Percentiles rank a stretch among this genome's conserved stretches.
Evolutionary conservation across 345 rosid genomes (phyloP).

Genomic region (Erysimum cheiranthoides): DNA sequence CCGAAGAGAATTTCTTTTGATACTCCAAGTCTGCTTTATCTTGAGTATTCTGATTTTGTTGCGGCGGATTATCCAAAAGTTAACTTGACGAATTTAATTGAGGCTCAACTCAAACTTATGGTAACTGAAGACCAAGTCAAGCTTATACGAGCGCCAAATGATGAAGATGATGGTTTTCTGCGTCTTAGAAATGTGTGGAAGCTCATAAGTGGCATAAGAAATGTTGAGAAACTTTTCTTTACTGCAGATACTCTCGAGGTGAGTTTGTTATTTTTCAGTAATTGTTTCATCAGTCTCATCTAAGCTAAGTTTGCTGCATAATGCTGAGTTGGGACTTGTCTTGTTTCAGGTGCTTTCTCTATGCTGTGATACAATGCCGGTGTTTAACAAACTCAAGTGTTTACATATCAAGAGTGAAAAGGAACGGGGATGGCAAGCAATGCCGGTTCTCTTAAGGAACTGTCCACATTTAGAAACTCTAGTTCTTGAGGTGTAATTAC

Average conservation of each 20-base stretch:
- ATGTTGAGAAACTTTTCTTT: constrained; percentile 11
- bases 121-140: not conserved
- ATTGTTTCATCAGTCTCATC: not conserved
- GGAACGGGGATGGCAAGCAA: constrained; percentile 27
- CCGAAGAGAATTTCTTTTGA: constrained; percentile 10
- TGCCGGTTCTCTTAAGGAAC: constrained; percentile 8
- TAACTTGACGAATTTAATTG: constrained; percentile 9
- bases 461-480: constrained; percentile 22
- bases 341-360: constrained; percentile 18
- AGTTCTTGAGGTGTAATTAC: constrained; percentile 6
- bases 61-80: constrained; percentile 21
- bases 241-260: constrained; percentile 25
- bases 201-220: constrained; percentile 6
- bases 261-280: no score
- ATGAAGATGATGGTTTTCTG: not conserved
- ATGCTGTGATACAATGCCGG: not conserved
- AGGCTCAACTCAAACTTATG: not conserved
- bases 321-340: not conserved
- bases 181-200: constrained; percentile 16
- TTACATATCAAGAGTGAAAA: not conserved
- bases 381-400: constrained; percentile 12
- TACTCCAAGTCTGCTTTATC: not conserved
- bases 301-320: no score
- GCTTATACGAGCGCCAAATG: not conserved
- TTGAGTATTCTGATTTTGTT: not conserved